phyloP scores from a whole-genome alignment of 352 stramenopile species.

The Phytophthora fragariaefolia region DNA sequence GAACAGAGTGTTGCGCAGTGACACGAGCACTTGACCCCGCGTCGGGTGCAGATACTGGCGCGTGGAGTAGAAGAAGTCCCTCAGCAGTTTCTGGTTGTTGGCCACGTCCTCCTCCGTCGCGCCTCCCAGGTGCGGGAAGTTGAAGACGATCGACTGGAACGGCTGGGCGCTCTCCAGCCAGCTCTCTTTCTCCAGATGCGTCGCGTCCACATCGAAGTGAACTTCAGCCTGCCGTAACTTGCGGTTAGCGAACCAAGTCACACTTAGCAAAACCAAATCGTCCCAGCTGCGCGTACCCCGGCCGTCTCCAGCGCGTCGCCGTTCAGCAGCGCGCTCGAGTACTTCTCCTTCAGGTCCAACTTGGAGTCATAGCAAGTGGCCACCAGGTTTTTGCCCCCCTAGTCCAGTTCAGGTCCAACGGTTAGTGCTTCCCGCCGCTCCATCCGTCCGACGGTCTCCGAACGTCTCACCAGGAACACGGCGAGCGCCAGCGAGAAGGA shows the following conservation, averaged over 20 bases:
- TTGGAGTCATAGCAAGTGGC: constrained; percentile 85
- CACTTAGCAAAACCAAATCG: not conserved
- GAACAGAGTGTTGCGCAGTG: constrained; percentile 80
- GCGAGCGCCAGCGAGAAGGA: constrained; percentile 82
- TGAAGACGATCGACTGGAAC: constrained; percentile 85
- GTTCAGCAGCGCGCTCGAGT: constrained; percentile 69
- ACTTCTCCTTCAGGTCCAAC: constrained; percentile 74
- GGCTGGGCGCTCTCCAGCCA: constrained; percentile 51
- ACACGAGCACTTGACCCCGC: constrained; percentile 73
- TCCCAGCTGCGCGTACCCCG: constrained; percentile 38
- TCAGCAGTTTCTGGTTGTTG: constrained; percentile 84
- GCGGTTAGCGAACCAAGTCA: not conserved
- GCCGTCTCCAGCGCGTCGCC: constrained; percentile 75
- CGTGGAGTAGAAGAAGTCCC: constrained; percentile 78
- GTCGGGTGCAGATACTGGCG: constrained; percentile 62
- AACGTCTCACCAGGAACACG: constrained; percentile 62
- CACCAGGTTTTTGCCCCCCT: constrained; percentile 71
- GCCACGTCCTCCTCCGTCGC: constrained; percentile 82
- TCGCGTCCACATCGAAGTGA: constrained; percentile 76
- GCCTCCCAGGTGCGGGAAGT: constrained; percentile 88
- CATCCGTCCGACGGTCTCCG: not conserved
- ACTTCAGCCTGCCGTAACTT: constrained; percentile 59
- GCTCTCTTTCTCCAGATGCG: constrained; percentile 58
- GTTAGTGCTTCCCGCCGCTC: not conserved
- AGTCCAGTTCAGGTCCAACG: not conserved